Conservation (phyloP, 495 filamentous ascomycete species). For the Penicillium psychrofluorescens region DNA sequence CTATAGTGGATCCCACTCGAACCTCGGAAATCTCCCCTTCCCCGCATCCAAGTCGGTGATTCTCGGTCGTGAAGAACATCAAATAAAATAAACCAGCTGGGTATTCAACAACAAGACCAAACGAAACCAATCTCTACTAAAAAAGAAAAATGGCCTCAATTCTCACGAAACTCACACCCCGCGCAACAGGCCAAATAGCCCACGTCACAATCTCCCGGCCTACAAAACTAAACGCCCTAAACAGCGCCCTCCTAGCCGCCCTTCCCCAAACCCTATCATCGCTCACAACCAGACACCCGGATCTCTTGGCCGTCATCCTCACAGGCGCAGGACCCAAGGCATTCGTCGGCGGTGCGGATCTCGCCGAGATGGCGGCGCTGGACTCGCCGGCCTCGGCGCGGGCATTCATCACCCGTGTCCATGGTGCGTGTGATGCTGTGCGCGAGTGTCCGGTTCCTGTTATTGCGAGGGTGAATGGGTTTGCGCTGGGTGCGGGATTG, state of each 20-base stretch:
- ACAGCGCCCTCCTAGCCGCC: constrained; percentile 7
- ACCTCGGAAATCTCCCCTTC: neutral
- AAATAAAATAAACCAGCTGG: neutral
- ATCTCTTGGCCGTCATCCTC: constrained; percentile 14
- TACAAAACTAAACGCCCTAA: constrained; percentile 17
- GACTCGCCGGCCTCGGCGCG: constrained; percentile 8
- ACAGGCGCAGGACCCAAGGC: constrained; percentile 16
- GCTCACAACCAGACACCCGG: neutral
- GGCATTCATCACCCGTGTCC: constrained; percentile 13
- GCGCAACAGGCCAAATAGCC: constrained; percentile 11
- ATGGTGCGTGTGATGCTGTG: constrained; percentile 8
- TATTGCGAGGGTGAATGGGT: constrained; percentile 17
- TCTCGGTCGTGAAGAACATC: constrained; percentile 1
- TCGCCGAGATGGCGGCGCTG: constrained; percentile 11
- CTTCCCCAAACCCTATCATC: constrained; percentile 3
- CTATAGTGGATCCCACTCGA: no score
- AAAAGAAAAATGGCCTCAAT: neutral
- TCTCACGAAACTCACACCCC: constrained; percentile 9
- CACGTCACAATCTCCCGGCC: constrained; percentile 16
- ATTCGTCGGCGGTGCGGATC: constrained; percentile 18
- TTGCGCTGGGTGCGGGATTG: constrained; percentile 14
- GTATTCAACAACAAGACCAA: neutral
- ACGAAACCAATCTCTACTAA: neutral
- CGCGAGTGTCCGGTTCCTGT: constrained; percentile 14
- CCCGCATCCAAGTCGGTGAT: constrained; percentile 10